Percentiles rank a stretch among this genome's conserved stretches.
These are phyloP conservation scores for Coemansia sp. DNA, from an alignment of 192 early-diverging fungal species.

Conservation along the genomic window DNA sequence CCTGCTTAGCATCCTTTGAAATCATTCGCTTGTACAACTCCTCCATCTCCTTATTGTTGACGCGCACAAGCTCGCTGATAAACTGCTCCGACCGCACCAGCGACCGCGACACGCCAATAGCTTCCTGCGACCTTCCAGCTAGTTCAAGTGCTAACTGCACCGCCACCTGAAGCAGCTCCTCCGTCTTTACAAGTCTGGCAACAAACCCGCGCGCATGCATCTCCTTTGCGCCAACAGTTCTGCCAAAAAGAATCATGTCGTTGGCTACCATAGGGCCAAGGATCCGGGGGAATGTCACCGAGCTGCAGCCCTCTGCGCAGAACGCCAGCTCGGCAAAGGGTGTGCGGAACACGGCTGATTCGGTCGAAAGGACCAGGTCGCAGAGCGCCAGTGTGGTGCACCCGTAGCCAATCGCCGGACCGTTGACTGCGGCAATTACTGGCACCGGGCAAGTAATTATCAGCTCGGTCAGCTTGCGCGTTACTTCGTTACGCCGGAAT, in stretches of 20 bases:
- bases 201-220: slow-evolving; percentile 60
- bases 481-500: slow-evolving; percentile 21
- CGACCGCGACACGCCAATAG: slow-evolving; percentile 57
- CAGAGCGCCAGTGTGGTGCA: slow-evolving; percentile 65
- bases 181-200: slow-evolving; percentile 51
- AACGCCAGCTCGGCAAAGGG: slow-evolving; percentile 75
- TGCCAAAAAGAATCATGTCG: slow-evolving; percentile 66
- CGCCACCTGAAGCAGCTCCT: slow-evolving; percentile 52
- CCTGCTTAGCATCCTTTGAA: slow-evolving; percentile 55
- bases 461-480: slow-evolving; percentile 30
- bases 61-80: slow-evolving; percentile 46
- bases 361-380: slow-evolving; percentile 65
- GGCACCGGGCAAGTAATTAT: slow-evolving; percentile 68
- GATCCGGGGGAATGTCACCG: slow-evolving; percentile 64
- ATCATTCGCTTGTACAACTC: slow-evolving; percentile 56
- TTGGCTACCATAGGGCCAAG: slow-evolving; percentile 64
- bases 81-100: slow-evolving; percentile 53
- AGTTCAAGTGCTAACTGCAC: slow-evolving; percentile 52
- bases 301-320: slow-evolving; percentile 73
- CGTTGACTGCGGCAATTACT: slow-evolving; percentile 69
- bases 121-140: slow-evolving; percentile 56
- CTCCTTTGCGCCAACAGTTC: slow-evolving; percentile 55
- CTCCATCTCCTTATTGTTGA: slow-evolving; percentile 58
- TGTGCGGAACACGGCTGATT: slow-evolving; percentile 64
- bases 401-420: slow-evolving; percentile 67